phyloP scores from a whole-genome alignment of 768 basidiomycete genomes.

The Russula virescens region DNA sequence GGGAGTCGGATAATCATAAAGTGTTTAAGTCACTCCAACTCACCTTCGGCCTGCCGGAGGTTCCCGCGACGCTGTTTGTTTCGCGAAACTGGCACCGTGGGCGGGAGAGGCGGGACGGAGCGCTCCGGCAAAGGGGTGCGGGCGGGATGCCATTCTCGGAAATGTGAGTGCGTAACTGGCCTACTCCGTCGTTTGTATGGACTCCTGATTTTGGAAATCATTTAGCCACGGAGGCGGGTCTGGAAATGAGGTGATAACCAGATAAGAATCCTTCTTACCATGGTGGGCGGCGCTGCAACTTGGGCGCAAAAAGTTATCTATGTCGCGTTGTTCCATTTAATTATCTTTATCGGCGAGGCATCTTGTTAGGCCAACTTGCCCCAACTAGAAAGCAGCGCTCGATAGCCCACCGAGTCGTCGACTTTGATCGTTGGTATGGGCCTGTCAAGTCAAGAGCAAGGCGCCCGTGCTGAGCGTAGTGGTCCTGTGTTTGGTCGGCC shows the following conservation, averaged over 20 bases:
- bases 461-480: not conserved
- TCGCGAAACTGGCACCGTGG: not conserved
- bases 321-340: too few relatives aligned
- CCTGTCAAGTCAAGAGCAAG: not conserved
- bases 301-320: not conserved
- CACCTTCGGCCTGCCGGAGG: not conserved
- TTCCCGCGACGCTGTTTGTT: not conserved
- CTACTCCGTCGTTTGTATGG: not conserved
- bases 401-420: too few relatives aligned
- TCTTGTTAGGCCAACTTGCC: too few relatives aligned
- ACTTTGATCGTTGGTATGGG: too few relatives aligned
- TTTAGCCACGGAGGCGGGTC: not conserved
- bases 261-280: conserved; percentile 1
- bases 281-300: not conserved
- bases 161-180: conserved; percentile 5
- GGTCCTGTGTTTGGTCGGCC: not conserved
- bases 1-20: too few relatives aligned
- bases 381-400: too few relatives aligned
- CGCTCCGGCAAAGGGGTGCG: too few relatives aligned
- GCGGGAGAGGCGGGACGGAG: too few relatives aligned
- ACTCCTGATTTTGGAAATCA: conserved; percentile 11
- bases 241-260: conserved; percentile 7
- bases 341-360: too few relatives aligned
- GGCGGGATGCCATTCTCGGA: not conserved
- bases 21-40: not conserved